Evolutionary conservation across 257 asterid genomes (phyloP).

Genomic region (Penstemon newberryi): DNA sequence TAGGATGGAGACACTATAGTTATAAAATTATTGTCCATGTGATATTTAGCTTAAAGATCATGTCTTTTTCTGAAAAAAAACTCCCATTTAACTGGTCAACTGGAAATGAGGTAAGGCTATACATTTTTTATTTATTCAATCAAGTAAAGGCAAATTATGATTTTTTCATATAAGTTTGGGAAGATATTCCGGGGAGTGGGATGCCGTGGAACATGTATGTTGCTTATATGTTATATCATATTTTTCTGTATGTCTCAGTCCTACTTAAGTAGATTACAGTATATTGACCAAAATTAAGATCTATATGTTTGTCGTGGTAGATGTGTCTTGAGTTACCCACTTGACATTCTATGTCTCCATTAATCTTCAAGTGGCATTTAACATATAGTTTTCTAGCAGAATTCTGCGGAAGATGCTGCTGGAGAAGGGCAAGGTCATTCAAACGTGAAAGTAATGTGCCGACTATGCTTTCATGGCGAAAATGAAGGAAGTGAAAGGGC

Average conservation of each 20-base stretch:
- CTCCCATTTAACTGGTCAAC: constrained; percentile 6
- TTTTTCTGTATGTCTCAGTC: not conserved
- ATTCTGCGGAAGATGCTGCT: constrained; percentile 48
- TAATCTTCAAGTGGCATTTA: constrained; percentile 7
- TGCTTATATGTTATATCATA: not conserved
- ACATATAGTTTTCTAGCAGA: constrained; percentile 39
- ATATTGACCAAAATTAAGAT: not conserved
- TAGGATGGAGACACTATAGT: not conserved
- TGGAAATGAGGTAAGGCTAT: constrained; percentile 5
- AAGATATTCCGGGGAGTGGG: not conserved
- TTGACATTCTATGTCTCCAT: not conserved
- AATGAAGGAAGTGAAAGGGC: constrained; percentile 84
- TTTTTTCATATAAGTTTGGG: not conserved
- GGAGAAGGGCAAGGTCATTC: constrained; percentile 76
- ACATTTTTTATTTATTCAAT: not conserved
- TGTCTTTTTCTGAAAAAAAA: not conserved
- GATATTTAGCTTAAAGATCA: constrained; percentile 11
- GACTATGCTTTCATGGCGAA: constrained; percentile 88
- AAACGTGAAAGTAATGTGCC: constrained; percentile 76
- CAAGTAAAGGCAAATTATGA: not conserved
- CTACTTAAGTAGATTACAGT: constrained; percentile 7
- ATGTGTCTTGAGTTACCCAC: not conserved
- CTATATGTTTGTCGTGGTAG: not conserved
- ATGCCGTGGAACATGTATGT: not conserved
- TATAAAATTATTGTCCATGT: constrained; percentile 9